Base-by-base conservation (phyloP, 2,329 filamentous ascomycete genomes). In the Aspergillus fructus region DNA sequence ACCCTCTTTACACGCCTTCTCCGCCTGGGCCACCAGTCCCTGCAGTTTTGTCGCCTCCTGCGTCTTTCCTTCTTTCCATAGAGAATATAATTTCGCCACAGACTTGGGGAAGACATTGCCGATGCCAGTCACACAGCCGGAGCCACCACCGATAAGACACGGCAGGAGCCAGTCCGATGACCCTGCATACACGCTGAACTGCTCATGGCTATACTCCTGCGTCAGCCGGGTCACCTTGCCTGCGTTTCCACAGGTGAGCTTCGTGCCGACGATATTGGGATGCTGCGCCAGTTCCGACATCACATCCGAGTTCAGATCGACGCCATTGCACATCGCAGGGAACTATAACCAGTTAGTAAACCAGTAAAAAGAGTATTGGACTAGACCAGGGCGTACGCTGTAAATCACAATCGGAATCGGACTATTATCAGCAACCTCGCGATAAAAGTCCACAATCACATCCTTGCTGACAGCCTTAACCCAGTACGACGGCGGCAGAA, bases 161-260 rank as follows among this genome's bases (percentile, higher is more conserved):
- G 77, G 76, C 1, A 79, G 64, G 0, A 80, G 65, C 59, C 76
- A 79, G 59, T 80, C 78, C 11, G 72, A 76, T 39, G 75, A 78
- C 3, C 78, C 78, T 0, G 77, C 77, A 49, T 74, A 78, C 1
- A 79, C 76, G 19, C 70, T 74, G 21, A 80, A 80, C 43, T 79
- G 72, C 6, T 66, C 66, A 2, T 71, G 74, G 0, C 60, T 63
- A 19, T 75, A 78, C 24, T 74, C 67, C 41, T 71, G 65, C n/a
- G 62, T 74, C 54, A 67, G 63, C 54, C 88, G 79, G 3, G 85
- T 84, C 49, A 91, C 81, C 74, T 90, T 91, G 58, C 86, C 88
- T 27, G 89, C 88, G 63, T 85, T 86, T n/a, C 87, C 88, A 66
- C 88, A 90, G 3, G 88, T 90, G 53, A 90, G 76, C 76, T 90